Percentiles rank a stretch among this genome's conserved stretches.
Conservation (phyloP, 495 filamentous ascomycete species). For the Haplographium delicatum region DNA sequence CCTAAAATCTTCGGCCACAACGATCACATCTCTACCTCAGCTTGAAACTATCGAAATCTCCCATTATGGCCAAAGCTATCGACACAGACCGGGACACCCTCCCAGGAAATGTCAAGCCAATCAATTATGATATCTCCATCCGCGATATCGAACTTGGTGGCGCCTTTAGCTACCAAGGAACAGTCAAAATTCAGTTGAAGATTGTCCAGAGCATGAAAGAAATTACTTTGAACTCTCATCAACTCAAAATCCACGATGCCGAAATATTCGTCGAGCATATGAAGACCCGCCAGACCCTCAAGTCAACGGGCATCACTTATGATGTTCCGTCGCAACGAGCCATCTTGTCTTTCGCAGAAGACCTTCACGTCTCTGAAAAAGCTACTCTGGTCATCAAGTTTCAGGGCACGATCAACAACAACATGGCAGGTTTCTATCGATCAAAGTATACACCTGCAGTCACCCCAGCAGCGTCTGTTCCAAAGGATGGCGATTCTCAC, state of each 20-base stretch:
- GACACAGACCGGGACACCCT: constrained; percentile 51
- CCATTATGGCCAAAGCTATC: constrained; percentile 27
- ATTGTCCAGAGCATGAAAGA: constrained; percentile 59
- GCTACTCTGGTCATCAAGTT: constrained; percentile 69
- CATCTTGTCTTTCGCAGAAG: constrained; percentile 63
- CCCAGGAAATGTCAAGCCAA: constrained; percentile 65
- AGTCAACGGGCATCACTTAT: constrained; percentile 64
- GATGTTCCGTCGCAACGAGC: constrained; percentile 76
- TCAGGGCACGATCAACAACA: constrained; percentile 82
- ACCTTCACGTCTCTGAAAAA: constrained; percentile 56
- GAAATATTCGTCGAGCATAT: constrained; percentile 38
- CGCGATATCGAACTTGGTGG: constrained; percentile 68
- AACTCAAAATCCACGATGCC: constrained; percentile 56
- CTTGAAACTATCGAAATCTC: no score
- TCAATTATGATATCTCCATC: constrained; percentile 80
- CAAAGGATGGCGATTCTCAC: constrained; percentile 71
- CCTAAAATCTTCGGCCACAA: no score
- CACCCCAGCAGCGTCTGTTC: constrained; percentile 62
- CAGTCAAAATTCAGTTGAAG: constrained; percentile 54
- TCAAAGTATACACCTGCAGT: constrained; percentile 84
- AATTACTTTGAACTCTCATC: constrained; percentile 68
- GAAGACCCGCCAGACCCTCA: constrained; percentile 44
- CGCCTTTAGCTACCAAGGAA: constrained; percentile 77
- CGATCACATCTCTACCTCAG: no score
- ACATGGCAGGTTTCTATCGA: constrained; percentile 95